These are phyloP conservation scores for Pseudogymnoascus sp. DNA, from an alignment of 2,329 filamentous ascomycete genomes.

Conservation along the genomic window DNA sequence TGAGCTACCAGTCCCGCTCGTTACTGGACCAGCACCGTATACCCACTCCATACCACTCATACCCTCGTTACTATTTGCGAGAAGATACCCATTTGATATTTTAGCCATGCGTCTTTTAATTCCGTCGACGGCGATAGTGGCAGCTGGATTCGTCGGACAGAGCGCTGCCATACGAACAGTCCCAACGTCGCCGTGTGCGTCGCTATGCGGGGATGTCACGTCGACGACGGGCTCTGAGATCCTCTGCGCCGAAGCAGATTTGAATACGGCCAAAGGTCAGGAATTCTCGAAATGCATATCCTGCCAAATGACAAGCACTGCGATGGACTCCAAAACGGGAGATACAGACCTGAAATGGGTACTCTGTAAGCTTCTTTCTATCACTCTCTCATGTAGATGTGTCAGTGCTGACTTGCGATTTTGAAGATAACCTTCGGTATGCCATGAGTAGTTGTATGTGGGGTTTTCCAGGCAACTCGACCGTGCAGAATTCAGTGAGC, in stretches of 20 bases:
- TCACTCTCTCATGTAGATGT: neutral
- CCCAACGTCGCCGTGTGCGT: slow-evolving; percentile 13
- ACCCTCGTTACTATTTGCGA: neutral
- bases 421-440: slow-evolving; percentile 52
- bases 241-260: slow-evolving; percentile 12
- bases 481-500: slow-evolving; percentile 46
- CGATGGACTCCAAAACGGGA: slow-evolving; percentile 33
- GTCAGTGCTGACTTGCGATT: neutral
- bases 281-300: slow-evolving; percentile 38
- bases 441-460: slow-evolving; percentile 51
- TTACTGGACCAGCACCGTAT: neutral
- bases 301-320: slow-evolving; percentile 48
- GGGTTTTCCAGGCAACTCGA: slow-evolving; percentile 40
- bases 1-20: neutral
- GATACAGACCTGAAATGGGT: slow-evolving; percentile 48
- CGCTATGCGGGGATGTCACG: slow-evolving; percentile 13
- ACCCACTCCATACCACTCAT: neutral
- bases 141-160: slow-evolving; percentile 7
- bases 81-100: slow-evolving; percentile 12
- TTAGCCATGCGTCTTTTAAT: slow-evolving; percentile 10
- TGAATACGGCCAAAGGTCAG: slow-evolving; percentile 17
- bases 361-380: slow-evolving; percentile 43
- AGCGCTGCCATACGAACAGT: neutral
- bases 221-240: slow-evolving; percentile 13
- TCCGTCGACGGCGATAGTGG: neutral